Conservation (phyloP, 805 yeast species). For the Jamesozyma rosinii region DNA sequence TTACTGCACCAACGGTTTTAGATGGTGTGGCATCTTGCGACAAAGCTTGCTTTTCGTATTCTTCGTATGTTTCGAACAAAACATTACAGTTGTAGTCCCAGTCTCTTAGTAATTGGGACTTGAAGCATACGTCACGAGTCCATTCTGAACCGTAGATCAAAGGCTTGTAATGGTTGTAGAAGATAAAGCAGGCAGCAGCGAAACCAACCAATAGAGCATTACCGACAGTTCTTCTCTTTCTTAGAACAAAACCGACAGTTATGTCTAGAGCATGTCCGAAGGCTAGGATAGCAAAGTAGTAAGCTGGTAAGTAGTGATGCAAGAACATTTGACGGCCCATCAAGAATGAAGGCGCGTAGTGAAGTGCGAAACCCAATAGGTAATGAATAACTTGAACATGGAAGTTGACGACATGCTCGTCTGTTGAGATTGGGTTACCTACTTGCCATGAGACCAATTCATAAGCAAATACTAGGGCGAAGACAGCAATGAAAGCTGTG, state of each 20-base stretch:
- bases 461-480: constrained; percentile 37
- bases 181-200: constrained; percentile 40
- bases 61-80: constrained; percentile 34
- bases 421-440: constrained; percentile 41
- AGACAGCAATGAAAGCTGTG: constrained; percentile 43
- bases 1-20: no score
- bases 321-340: constrained; percentile 91
- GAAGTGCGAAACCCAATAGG: constrained; percentile 61
- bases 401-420: constrained; percentile 52
- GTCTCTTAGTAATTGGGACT: constrained; percentile 45
- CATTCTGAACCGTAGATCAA: constrained; percentile 71
- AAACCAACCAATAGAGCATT: constrained; percentile 40
- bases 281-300: constrained; percentile 76
- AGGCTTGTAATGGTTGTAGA: constrained; percentile 58
- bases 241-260: constrained; percentile 36
- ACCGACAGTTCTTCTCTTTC: constrained; percentile 37
- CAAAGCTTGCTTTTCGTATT: no score
- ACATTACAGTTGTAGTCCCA: constrained; percentile 88
- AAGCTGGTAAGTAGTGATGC: constrained; percentile 89
- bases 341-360: constrained; percentile 65
- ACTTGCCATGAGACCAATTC: constrained; percentile 57
- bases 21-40: no score
- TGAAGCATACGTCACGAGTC: constrained; percentile 60
- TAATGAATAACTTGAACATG: constrained; percentile 55
- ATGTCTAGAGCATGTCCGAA: constrained; percentile 61